Conservation (phyloP, 2,329 filamentous ascomycete species). For the Colletotrichum sp. region DNA sequence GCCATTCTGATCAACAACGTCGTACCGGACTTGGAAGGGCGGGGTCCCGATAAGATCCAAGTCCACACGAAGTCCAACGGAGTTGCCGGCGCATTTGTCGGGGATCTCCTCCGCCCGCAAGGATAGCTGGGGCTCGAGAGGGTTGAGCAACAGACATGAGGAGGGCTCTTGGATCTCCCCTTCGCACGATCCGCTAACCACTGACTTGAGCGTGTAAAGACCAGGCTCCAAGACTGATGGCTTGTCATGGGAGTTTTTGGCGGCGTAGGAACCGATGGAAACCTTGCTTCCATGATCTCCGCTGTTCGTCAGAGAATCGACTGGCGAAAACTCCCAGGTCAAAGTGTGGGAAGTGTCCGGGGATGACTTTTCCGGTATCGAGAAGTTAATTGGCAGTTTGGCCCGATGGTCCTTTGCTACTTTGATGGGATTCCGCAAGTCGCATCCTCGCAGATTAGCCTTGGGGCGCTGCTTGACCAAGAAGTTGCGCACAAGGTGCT, state of each 20-base stretch:
- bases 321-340: conserved; percentile 81
- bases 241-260: conserved; percentile 66
- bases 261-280: conserved; percentile 60
- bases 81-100: conserved; percentile 94
- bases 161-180: conserved; percentile 93
- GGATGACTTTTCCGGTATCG: conserved; percentile 61
- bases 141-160: conserved; percentile 91
- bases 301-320: conserved; percentile 70
- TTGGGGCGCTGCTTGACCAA: conserved; percentile 86
- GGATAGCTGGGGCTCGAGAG: conserved; percentile 80
- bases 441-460: conserved; percentile 74
- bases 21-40: conserved; percentile 85
- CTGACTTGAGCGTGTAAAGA: conserved; percentile 82
- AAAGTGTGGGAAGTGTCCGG: conserved; percentile 73
- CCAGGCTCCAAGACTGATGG: conserved; percentile 78
- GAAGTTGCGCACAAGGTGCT: conserved; percentile 77
- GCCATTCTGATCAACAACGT: conserved; percentile 67
- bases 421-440: conserved; percentile 79
- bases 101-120: conserved; percentile 82
- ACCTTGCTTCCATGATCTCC: conserved; percentile 71
- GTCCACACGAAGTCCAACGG: conserved; percentile 87
- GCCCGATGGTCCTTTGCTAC: conserved; percentile 76
- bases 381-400: conserved; percentile 74
- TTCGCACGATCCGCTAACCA: conserved; percentile 80
- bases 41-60: conserved; percentile 91